These are phyloP conservation scores for Danielozyma ontarioensis DNA, from an alignment of 805 yeast species.

Conservation along the genomic window DNA sequence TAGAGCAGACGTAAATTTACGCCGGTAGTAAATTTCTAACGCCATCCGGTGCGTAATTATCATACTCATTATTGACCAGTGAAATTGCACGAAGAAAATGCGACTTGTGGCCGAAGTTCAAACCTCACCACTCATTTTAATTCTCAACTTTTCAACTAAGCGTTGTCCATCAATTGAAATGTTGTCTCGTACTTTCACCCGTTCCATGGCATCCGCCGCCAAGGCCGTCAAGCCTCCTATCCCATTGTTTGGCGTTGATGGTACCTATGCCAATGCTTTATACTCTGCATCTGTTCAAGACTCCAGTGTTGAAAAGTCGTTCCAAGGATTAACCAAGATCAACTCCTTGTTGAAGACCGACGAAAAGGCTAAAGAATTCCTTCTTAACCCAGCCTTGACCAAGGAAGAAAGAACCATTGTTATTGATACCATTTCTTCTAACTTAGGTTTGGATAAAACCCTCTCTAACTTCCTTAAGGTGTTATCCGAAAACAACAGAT, in stretches of 20 bases:
- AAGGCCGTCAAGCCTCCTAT: conserved; percentile 75
- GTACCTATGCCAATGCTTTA: conserved; percentile 94
- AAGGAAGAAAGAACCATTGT: conserved; percentile 67
- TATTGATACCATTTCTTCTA: conserved; percentile 51
- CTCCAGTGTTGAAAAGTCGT: conserved; percentile 67
- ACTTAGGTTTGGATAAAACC: conserved; percentile 55
- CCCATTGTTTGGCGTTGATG: conserved; percentile 91
- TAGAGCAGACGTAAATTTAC: not conserved
- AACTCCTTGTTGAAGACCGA: conserved; percentile 55
- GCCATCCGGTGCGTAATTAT: not conserved
- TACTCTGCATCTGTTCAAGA: conserved; percentile 87
- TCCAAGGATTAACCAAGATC: conserved; percentile 58
- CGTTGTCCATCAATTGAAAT: too few species aligned
- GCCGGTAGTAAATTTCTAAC: too few species aligned
- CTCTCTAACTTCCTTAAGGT: conserved; percentile 77
- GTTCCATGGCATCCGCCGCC: conserved; percentile 71
- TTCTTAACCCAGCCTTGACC: conserved; percentile 81
- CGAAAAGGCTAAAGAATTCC: conserved; percentile 52
- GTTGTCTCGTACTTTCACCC: conserved; percentile 63
- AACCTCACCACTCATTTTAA: too few species aligned
- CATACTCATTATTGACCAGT: not conserved
- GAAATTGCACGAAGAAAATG: not conserved
- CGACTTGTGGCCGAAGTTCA: not conserved
- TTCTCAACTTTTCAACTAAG: not conserved
- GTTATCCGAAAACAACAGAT: conserved; percentile 92